These are phyloP conservation scores for Willaertia magna DNA, from an alignment of 208 protist species.

Conservation along the genomic window DNA sequence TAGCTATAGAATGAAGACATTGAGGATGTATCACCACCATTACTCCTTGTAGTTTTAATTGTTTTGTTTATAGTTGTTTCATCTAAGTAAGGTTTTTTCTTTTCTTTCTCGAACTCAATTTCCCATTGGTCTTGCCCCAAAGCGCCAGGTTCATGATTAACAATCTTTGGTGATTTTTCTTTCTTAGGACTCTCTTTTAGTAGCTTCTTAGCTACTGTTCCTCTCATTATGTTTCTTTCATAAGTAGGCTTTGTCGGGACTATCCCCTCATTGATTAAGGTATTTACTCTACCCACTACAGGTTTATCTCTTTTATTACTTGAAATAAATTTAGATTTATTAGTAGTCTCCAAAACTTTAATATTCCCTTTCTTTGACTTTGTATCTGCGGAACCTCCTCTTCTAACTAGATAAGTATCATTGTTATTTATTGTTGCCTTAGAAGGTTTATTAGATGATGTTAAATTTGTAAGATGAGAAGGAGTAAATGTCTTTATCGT, in stretches of 20 bases:
- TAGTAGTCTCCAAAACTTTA: no score
- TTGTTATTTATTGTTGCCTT: no score
- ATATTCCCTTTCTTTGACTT: no score
- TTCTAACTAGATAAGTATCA: no score
- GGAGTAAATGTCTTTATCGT: no score
- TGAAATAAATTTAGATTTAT: no score
- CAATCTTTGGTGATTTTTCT: background rate
- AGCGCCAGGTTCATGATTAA: background rate
- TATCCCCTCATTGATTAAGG: background rate
- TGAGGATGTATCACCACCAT: background rate
- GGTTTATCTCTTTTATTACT: no score
- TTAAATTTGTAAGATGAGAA: no score
- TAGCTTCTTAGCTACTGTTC: background rate
- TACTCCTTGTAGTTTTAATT: background rate
- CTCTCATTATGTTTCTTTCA: background rate
- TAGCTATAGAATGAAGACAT: background rate
- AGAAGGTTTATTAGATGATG: no score
- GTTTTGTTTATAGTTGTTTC: background rate
- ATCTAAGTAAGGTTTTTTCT: background rate
- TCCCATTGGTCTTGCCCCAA: background rate
- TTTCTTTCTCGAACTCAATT: background rate
- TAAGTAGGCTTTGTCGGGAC: background rate
- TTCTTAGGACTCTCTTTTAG: background rate
- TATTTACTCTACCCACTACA: background rate
- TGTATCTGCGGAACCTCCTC: no score